Base-by-base conservation (phyloP, 148 eudicot species). In the Diospyros kaki region DNA sequence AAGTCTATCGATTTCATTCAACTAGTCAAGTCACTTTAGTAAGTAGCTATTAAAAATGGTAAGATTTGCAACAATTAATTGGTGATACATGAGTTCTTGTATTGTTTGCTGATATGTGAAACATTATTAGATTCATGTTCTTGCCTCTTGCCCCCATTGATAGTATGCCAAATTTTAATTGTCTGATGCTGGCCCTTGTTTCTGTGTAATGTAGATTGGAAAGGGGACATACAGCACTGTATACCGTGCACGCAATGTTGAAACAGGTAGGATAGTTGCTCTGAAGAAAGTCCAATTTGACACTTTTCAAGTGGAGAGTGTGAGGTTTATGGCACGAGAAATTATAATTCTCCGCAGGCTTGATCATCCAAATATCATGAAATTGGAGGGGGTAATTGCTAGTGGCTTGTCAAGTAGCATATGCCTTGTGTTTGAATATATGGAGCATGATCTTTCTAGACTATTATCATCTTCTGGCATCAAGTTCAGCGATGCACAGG, bases 221-320 rank as follows among this genome's bases (percentile, higher is more conserved):
- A 96, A 95, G 88, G 98, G 98, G 44, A 92, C 98, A 58, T 95
- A 95, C 73, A 95, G 98, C 79, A 88, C 84, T 78, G 98, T 95
- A 28, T 92, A 85, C 74, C 86, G 87, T 9, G 98, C 96, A 14
- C 91, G 91, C 8, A 83, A 92, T 75, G 72, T 81, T 77, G 84
- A 85, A 58, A 90, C 86, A 39, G 94, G 96, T 18, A 90, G 76
- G 74, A 74, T 89, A 46, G 89, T 92, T 65, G 98, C 98, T 18
- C 69, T 95, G 76, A 95, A 95, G 83, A 95, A 92, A 79, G 97
- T 95, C 41, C 86, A 94, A 17, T 95, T 95, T 63, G 93, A 95
- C 80, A 95, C 87, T 76, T 87, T 84, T 67, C 92, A 90, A 68
- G 88, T 88, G 13, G 94, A 95, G 54, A 95, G 98, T 77, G 96